phyloP scores from a whole-genome alignment of 1,139 yeast genomes.

The Yamadazyma taylorii region DNA sequence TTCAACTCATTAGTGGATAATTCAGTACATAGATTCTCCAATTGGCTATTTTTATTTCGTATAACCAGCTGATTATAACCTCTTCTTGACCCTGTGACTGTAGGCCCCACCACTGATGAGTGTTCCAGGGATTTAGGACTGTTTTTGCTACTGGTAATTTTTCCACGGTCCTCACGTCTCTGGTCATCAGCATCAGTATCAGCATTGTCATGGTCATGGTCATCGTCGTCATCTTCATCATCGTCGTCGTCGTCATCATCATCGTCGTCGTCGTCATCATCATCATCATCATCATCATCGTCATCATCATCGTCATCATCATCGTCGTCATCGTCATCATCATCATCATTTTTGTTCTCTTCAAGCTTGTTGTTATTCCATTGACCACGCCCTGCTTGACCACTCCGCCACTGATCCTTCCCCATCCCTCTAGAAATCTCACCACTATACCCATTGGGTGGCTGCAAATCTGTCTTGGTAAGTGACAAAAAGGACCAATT shows the following conservation, averaged over 20 bases:
- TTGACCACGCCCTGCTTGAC: too few species aligned
- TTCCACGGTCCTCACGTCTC: too few species aligned
- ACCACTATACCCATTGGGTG: too few species aligned
- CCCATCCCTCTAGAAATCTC: too few species aligned
- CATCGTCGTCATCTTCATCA: conserved; percentile 2
- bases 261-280: conserved; percentile 10
- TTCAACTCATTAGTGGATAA: conserved; percentile 17
- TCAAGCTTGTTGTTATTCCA: too few species aligned
- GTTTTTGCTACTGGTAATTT: too few species aligned
- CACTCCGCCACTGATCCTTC: conserved; percentile 10
- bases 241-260: conserved; percentile 5
- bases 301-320: conserved; percentile 1
- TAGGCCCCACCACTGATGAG: too few species aligned
- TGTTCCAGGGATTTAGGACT: conserved; percentile 2
- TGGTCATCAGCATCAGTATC: too few species aligned
- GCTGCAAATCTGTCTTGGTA: too few species aligned
- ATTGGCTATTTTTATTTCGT: conserved; percentile 4
- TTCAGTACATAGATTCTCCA: conserved; percentile 4
- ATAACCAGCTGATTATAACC: background rate
- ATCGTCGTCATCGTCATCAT: conserved; percentile 1
- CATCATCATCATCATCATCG: conserved; percentile 7
- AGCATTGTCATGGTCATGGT: background rate
- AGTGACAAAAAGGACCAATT: too few species aligned
- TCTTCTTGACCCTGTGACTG: background rate
- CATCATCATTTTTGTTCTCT: conserved; percentile 6